Evolutionary conservation across 139 green algal genomes (phyloP), one percentile per base, ranked within the genome.

Genomic region (Tetradesmus lagerheimii): DNA sequence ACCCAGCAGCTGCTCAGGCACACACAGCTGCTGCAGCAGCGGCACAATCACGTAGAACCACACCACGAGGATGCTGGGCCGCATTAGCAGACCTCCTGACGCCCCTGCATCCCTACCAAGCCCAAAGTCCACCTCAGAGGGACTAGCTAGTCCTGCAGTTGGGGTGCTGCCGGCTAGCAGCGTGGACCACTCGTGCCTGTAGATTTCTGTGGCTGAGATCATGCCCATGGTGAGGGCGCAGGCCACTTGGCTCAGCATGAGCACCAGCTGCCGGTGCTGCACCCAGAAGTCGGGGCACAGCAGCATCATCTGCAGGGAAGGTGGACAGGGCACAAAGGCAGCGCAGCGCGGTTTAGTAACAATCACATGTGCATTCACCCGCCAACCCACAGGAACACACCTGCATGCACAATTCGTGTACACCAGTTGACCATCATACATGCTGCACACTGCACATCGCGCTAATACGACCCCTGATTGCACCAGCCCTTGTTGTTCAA

Each of bases 41-140:
- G 83, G 83, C 35, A 88, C 83, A 2, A 88, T 34, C 38, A 88
- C 35, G 39, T 88, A 88, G 83, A 80, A 88, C 83, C 83, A 88
- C 25, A 31, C 64, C 14, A 88, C 2, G 64, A 88, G 34, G 64
- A 88, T 88, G 25, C 25, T 35, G 12, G 83, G 83, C 27, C 78
- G 41, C 20, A 41, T 34, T 39, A 84, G 78, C 39, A 84, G 41
- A 5, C 34, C 82, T 34, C 29, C 82, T 57, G 82, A 76, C 57
- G 29, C 39, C 25, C 15, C 53, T 27, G 57, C 57, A 8, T 62
- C 47, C 47, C 20, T 16, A 2, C 2, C 8, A 62, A 62, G 47
- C 47, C 57, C 57, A 1, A 71, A 31, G 2, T 20, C 47, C 47
- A 20, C 1, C 20, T 16, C 47, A 71, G 18, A 8, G 9, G 57